Percentiles rank a stretch among this genome's conserved stretches.
phyloP scores from a whole-genome alignment of 768 basidiomycete genomes.

The Tylopilus sp. region DNA sequence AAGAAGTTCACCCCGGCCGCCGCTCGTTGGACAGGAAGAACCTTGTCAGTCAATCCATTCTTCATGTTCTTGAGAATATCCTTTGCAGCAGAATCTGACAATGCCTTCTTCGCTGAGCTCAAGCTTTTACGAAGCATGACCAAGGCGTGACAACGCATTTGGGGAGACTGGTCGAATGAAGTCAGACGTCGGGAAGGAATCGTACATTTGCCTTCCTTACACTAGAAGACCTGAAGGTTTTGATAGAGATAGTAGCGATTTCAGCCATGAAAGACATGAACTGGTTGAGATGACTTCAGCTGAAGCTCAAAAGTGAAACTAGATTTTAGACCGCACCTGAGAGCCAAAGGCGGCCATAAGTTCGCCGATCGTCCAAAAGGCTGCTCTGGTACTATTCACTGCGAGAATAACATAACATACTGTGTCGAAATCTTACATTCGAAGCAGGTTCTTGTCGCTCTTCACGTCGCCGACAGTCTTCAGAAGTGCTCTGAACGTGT shows the following conservation, averaged over 20 bases:
- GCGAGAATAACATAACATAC: background rate
- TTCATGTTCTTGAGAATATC: slow-evolving; percentile 86
- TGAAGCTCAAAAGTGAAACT: background rate
- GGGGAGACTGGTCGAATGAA: slow-evolving; percentile 52
- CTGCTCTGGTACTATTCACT: slow-evolving; percentile 50
- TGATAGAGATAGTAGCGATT: slow-evolving; percentile 62
- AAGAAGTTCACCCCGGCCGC: slow-evolving; percentile 60
- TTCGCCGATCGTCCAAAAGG: slow-evolving; percentile 85
- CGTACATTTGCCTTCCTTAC: slow-evolving; percentile 41
- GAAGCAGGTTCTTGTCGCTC: slow-evolving; percentile 58
- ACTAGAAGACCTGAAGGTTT: slow-evolving; percentile 66
- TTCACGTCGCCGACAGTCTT: slow-evolving; percentile 75
- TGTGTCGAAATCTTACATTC: slow-evolving; percentile 50
- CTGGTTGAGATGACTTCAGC: slow-evolving; percentile 37
- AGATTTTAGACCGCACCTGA: slow-evolving; percentile 53
- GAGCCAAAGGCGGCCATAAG: slow-evolving; percentile 81
- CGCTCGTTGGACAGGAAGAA: slow-evolving; percentile 79
- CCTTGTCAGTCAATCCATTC: slow-evolving; percentile 74
- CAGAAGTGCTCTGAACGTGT: slow-evolving; percentile 75
- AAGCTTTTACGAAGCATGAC: slow-evolving; percentile 75
- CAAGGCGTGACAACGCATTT: slow-evolving; percentile 81
- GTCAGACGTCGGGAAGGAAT: slow-evolving; percentile 5
- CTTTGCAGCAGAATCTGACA: slow-evolving; percentile 72
- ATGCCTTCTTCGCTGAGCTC: slow-evolving; percentile 74
- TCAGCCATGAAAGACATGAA: slow-evolving; percentile 96